Evolutionary conservation across 176 grass and related monocot genomes (phyloP).

Genomic region (Cenchrus fungigraminus): DNA sequence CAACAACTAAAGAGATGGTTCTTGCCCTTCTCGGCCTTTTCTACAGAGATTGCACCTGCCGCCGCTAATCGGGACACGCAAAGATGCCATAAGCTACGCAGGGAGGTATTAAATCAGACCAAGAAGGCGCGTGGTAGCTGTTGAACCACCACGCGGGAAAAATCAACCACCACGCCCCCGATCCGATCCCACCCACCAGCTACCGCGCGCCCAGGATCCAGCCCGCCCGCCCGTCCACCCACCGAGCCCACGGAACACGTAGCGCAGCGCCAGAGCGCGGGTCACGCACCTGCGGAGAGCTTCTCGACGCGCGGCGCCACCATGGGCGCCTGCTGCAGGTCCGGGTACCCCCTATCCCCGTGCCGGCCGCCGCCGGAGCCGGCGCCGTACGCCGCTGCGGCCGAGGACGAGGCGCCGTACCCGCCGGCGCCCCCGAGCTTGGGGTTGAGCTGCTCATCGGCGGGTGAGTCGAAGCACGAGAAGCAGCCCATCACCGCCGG

Average conservation of each 20-base stretch:
- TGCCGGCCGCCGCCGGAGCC: conserved; percentile 13
- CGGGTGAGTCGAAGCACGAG: conserved; percentile 72
- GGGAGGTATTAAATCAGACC: conserved; percentile 18
- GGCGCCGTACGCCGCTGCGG: conserved; percentile 7
- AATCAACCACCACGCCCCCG: conserved; percentile 30
- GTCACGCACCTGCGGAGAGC: conserved; percentile 56
- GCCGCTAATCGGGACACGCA: background rate
- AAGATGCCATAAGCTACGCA: background rate
- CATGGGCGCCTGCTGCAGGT: conserved; percentile 66
- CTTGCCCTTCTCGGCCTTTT: background rate
- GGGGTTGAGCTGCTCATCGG: conserved; percentile 74
- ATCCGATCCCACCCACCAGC: conserved; percentile 46
- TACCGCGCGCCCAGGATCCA: conserved; percentile 8
- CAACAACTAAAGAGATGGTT: background rate
- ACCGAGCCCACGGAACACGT: conserved; percentile 4
- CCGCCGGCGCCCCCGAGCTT: conserved; percentile 40
- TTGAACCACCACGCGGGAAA: conserved; percentile 32
- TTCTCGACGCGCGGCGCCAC: conserved; percentile 66
- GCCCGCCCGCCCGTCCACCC: background rate
- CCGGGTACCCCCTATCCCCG: conserved; percentile 28
- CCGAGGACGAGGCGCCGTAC: conserved; percentile 37
- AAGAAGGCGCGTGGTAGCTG: conserved; percentile 9
- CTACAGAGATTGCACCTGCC: background rate
- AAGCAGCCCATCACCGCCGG: conserved; percentile 73
- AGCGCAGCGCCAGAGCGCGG: background rate